Conservation (phyloP, 78 protist genomes). For the Paratrimastix pyriformis region DNA sequence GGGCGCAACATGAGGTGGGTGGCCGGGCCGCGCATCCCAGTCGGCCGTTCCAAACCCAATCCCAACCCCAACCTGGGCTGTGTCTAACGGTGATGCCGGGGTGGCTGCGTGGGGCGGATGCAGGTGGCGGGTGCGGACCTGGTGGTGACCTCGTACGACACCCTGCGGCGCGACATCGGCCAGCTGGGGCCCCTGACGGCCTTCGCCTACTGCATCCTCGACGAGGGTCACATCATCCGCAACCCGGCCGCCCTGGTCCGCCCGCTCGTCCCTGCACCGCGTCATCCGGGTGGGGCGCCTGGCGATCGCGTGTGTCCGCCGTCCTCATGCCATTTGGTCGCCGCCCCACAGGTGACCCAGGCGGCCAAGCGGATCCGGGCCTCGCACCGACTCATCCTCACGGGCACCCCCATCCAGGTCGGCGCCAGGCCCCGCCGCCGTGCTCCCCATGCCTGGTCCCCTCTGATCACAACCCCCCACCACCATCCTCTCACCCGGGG, state of each 20-base stretch:
- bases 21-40: no score
- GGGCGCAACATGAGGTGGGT: no score
- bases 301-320: background rate
- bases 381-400: constrained; percentile 77
- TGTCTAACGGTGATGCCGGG: no score
- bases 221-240: constrained; percentile 91
- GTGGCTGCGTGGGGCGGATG: no score
- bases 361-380: constrained; percentile 58
- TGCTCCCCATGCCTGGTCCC: no score
- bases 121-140: no score
- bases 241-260: constrained; percentile 20
- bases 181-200: no score
- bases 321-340: background rate
- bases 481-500: no score
- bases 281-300: background rate
- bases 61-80: no score
- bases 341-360: constrained; percentile 22
- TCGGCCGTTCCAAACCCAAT: no score
- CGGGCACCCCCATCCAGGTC: constrained; percentile 93
- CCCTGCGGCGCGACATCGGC: constrained; percentile 48
- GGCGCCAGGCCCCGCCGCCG: no score
- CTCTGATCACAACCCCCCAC: no score
- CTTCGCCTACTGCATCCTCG: constrained; percentile 76
- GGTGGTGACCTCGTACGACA: constrained; percentile 67
- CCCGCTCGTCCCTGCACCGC: background rate